These are phyloP conservation scores for Heterobasidion annosum DNA, from an alignment of 1,284 basidiomycete species.

Conservation along the genomic window DNA sequence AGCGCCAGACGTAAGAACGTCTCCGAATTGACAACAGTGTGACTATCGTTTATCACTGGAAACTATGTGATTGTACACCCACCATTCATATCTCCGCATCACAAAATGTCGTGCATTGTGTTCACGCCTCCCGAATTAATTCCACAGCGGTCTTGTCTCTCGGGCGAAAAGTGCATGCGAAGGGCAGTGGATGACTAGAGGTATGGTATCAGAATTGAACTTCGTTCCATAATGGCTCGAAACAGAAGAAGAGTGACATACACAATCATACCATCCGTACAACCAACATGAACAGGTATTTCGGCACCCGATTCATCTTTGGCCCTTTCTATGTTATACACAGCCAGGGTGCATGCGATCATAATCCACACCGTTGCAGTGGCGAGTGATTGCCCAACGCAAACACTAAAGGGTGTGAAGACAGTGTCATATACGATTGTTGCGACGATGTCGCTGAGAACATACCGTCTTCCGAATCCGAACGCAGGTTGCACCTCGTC, in stretches of 20 bases:
- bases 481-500: slow-evolving; percentile 8
- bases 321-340: slow-evolving; percentile 2
- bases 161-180: not conserved
- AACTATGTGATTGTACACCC: no score
- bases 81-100: no score
- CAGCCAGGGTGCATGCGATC: slow-evolving; percentile 2
- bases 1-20: no score
- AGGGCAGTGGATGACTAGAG: not conserved
- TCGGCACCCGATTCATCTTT: slow-evolving; percentile 4
- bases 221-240: not conserved
- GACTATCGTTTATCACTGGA: no score
- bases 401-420: slow-evolving; percentile 3
- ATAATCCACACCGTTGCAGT: slow-evolving; percentile 9
- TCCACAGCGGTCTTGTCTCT: not conserved
- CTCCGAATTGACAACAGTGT: no score
- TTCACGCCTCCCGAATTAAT: not conserved
- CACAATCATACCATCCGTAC: not conserved
- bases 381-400: slow-evolving; percentile 11
- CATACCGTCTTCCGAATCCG: slow-evolving; percentile 7
- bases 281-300: not conserved
- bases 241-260: not conserved
- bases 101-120: no score
- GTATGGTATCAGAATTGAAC: not conserved
- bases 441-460: not conserved
- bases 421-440: no score